A percentile compares a stretch with the other conserved stretches of the same genome.
These are phyloP conservation scores for Leccinellum rugosiceps DNA, from an alignment of 768 basidiomycete species.

Conservation along the genomic window DNA sequence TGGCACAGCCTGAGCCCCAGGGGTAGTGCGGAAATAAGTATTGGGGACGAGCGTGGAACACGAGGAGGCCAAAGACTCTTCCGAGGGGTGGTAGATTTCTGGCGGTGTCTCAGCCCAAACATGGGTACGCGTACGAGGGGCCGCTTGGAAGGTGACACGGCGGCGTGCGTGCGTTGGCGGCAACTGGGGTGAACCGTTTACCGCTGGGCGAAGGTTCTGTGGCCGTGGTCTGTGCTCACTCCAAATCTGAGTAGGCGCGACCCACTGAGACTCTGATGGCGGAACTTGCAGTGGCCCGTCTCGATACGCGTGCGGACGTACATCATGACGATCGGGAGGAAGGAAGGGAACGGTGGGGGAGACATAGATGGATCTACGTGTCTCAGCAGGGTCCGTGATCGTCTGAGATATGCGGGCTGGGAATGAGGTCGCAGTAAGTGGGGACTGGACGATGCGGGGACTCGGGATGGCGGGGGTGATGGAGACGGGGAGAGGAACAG, in stretches of 20 bases:
- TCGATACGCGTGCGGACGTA: not conserved
- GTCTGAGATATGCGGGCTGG: not conserved
- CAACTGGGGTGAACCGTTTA: not conserved
- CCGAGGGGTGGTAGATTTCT: not conserved
- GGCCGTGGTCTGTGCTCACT: not conserved
- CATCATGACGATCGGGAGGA: not conserved
- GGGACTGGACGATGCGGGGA: not conserved
- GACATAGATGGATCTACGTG: not conserved
- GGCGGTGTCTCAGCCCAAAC: not conserved
- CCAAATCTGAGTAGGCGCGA: not conserved
- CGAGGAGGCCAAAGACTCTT: conserved; percentile 1
- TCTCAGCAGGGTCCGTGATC: not conserved
- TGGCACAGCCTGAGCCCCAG: not conserved
- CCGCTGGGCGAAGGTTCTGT: not conserved
- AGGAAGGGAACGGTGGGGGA: not conserved
- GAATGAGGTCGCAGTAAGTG: not conserved
- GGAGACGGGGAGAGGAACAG: not conserved
- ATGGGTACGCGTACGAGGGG: not conserved
- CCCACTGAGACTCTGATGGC: not conserved
- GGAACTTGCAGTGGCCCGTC: not conserved
- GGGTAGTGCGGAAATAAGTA: not conserved
- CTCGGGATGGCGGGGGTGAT: not conserved
- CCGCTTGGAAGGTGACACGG: not conserved
- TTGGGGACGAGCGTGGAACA: conserved; percentile 16
- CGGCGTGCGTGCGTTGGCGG: not conserved